A percentile compares a stretch with the other conserved stretches of the same genome.
These are phyloP conservation scores for Zasmidium angulare DNA, from an alignment of 2,329 filamentous ascomycete genomes.

Conservation along the genomic window DNA sequence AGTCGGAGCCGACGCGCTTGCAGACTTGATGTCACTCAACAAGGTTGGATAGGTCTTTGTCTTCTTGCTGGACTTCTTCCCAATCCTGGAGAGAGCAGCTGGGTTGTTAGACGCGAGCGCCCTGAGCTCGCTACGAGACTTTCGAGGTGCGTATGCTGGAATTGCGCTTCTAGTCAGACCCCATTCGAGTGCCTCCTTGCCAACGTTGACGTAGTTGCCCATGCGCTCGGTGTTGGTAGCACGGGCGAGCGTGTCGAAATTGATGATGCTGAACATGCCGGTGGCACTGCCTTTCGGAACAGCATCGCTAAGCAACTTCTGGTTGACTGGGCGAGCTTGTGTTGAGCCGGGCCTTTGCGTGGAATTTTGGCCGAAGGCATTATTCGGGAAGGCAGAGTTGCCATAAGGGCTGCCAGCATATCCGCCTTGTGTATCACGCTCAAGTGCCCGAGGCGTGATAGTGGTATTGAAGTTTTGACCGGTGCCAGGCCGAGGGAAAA, in stretches of 20 bases:
- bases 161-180: slow-evolving; percentile 47
- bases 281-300: slow-evolving; percentile 30
- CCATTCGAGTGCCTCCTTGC: slow-evolving; percentile 42
- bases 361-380: slow-evolving; percentile 6
- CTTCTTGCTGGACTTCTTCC: slow-evolving; percentile 32
- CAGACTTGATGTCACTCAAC: background rate
- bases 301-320: slow-evolving; percentile 25
- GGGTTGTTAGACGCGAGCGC: slow-evolving; percentile 43
- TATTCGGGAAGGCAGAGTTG: slow-evolving; percentile 8
- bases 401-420: slow-evolving; percentile 15
- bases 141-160: slow-evolving; percentile 43
- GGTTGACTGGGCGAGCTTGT: slow-evolving; percentile 23
- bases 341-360: slow-evolving; percentile 4
- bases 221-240: slow-evolving; percentile 46
- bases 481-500: slow-evolving; percentile 6
- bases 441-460: slow-evolving; percentile 34
- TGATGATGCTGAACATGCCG: slow-evolving; percentile 44
- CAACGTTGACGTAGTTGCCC: slow-evolving; percentile 46
- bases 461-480: slow-evolving; percentile 27
- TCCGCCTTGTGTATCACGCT: slow-evolving; percentile 15
- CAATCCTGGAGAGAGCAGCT: slow-evolving; percentile 40
- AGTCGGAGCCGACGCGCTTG: background rate
- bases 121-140: slow-evolving; percentile 48
- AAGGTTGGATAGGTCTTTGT: background rate
- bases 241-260: slow-evolving; percentile 41